phyloP scores from a whole-genome alignment of 139 green algal species.

The Desmodesmus armatus region DNA sequence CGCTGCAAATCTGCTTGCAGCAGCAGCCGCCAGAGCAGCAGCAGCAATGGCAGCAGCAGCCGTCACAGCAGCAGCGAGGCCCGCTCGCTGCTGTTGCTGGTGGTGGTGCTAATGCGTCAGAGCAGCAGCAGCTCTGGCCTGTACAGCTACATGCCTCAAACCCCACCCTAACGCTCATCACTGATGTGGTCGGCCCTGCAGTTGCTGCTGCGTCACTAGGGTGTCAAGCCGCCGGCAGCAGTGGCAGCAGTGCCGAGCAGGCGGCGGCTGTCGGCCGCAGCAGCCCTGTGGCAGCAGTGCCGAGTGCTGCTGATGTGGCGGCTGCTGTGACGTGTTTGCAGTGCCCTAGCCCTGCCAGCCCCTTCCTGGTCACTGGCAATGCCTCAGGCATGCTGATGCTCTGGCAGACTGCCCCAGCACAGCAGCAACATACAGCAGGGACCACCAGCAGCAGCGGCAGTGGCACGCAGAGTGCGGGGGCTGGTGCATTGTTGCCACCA shows the following conservation, averaged over 20 bases:
- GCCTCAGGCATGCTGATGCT: constrained; percentile 45
- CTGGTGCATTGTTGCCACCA: not conserved
- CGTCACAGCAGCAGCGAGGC: no score
- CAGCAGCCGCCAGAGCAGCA: not conserved
- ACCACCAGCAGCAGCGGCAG: constrained; percentile 1
- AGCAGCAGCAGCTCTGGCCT: no score
- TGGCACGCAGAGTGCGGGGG: not conserved
- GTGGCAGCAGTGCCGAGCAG: not conserved
- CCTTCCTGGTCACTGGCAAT: constrained; percentile 51
- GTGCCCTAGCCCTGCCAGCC: constrained; percentile 31
- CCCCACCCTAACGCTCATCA: no score
- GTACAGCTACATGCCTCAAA: no score
- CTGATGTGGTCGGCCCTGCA: no score
- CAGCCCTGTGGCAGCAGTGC: not conserved
- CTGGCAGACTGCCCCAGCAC: no score
- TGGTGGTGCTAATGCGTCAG: no score
- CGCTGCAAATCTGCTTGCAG: not conserved
- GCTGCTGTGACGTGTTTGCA: constrained; percentile 38
- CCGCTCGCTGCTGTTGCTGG: no score
- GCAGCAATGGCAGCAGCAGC: not conserved
- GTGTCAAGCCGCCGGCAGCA: no score
- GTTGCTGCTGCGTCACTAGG: no score
- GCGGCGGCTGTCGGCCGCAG: not conserved
- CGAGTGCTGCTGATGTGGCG: not conserved
- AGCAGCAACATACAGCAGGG: no score